Evolutionary conservation across 345 rosid genomes (phyloP), one percentile per base, ranked within the genome.

Genomic region (Aegle marmelos): DNA sequence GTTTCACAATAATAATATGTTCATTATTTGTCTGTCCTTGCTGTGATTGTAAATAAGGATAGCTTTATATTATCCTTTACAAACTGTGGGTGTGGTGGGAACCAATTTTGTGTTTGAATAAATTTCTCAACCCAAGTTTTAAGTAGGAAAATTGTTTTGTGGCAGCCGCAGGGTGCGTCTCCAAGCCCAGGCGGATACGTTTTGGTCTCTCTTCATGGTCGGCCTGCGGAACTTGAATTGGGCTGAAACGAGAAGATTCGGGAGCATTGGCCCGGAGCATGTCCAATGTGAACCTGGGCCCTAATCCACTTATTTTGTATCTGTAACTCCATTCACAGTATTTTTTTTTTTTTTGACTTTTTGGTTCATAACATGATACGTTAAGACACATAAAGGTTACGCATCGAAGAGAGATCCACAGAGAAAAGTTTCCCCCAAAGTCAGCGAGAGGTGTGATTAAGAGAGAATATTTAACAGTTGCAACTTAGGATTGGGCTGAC

Each of bases 1-100:
- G 17, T 73, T 14, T 31, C 24, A 60, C 58, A 61, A 74, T 74
- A 61, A 74, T 74, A 17, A 73, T 36, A 41, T 58, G 25, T 36
- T 37, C 58, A 39, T 60, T 30, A 74, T 74, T 74, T 60, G 36
- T 4, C 19, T 30, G 50, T 41, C 50, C 21, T 50, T 50, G 56
- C 56, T 50, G 56, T 50, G 21, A 50, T 50, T 50, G 56, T 50
- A 50, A 50, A 41, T 41, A 41, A 41, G 50, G 50, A 11, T 41
- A 11, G 50, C 16, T 41, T 41, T 41, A 41, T 11, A 14, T 41
- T 41, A 41, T 41, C 16, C 50, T 41, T 41, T 41, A 0, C 50
- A 10, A 10, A 41, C 14, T 41, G 50, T 11, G 2, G 50, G 50
- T 11, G 50, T 11, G 0, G 16, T 8, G 16, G 50, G 16, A 2